phyloP scores from a whole-genome alignment of 2,329 filamentous ascomycete genomes.

The Ceratocystis lukuohia region DNA sequence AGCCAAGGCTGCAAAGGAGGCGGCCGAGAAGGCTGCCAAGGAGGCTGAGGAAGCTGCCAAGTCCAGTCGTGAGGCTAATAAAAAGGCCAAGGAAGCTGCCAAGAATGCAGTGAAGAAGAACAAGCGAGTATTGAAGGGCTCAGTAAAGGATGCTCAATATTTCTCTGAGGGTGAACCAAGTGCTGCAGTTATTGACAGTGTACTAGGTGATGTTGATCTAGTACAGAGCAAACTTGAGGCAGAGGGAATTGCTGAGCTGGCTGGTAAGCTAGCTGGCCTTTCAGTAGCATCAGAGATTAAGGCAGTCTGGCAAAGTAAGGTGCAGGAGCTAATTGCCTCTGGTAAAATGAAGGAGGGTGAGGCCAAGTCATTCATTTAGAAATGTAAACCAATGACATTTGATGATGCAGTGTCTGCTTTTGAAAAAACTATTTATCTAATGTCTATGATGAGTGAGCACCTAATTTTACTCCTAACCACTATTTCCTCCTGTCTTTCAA shows the following conservation, averaged over 20 bases:
- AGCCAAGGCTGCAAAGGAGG: conserved; percentile 67
- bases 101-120: conserved; percentile 99
- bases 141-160: conserved; percentile 97
- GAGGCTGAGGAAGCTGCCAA: conserved; percentile 83
- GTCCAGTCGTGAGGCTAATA: conserved; percentile 63
- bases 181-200: conserved; percentile 65
- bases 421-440: too few species aligned
- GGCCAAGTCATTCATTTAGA: conserved; percentile 47
- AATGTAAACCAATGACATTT: not conserved
- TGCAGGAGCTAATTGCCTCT: conserved; percentile 60
- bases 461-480: too few species aligned
- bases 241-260: conserved; percentile 77
- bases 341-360: conserved; percentile 83
- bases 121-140: conserved; percentile 88
- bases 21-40: conserved; percentile 64
- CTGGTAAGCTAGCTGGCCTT: conserved; percentile 63
- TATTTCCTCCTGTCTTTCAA: too few species aligned
- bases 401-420: not conserved
- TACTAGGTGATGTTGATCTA: conserved; percentile 73
- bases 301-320: conserved; percentile 64
- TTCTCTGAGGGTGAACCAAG: conserved; percentile 62
- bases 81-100: conserved; percentile 97
- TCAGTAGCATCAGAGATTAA: conserved; percentile 79
- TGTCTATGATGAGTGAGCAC: too few species aligned
- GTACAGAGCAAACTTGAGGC: conserved; percentile 79